Base-by-base conservation (phyloP, 208 protist genomes). In the Leishmania martiniquensis region DNA sequence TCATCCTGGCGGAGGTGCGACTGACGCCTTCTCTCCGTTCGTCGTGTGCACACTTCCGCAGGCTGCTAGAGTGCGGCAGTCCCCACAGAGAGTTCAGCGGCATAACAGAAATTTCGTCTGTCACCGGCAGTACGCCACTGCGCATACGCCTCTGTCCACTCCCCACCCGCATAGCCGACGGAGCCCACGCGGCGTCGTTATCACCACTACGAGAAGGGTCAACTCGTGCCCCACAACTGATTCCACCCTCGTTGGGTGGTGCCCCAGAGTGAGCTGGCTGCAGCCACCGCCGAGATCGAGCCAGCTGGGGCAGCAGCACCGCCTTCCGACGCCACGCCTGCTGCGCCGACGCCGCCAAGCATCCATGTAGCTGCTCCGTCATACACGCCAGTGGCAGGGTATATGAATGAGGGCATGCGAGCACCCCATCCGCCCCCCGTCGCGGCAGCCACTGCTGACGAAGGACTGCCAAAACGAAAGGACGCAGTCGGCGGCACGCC, bases 191-290 rank as follows among this genome's bases (percentile, higher is more conserved):
- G 32, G 37, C 63, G 37, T 29, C 39, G 34, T 42, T 20, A 29
- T 45, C 63, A 25, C 29, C 20, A 63, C 29, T 7, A 63, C 22
- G 15, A 42, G 60, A 62, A 13, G 20, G 39, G 12, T 75, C 37
- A 81, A 29, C 72, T 32, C n/a, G 72, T 76, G 32, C 81, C 81
- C 81, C 81, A 85, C 42, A 81, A 42, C 39, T 80, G 77, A 52
- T 29, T 81, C 81, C 81, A 85, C 0, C 81, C 77, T 25, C 81
- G 81, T 54, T 85, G 81, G 49, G 81, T 85, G 25, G 77, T 85
- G 29, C 72, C 81, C 81, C 81, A 85, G 22, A 85, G 66, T 32
- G 76, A 71, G 63, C 75, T 84, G 25, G 80, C 80, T 10, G 80
- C 80, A 1, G 80, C 74, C 37, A 70, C 80, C 32, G 80, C 74